Evolutionary conservation across 805 yeast genomes (phyloP), one percentile per base, ranked within the genome.

Genomic region (Cyberlindnera subsufficiens): DNA sequence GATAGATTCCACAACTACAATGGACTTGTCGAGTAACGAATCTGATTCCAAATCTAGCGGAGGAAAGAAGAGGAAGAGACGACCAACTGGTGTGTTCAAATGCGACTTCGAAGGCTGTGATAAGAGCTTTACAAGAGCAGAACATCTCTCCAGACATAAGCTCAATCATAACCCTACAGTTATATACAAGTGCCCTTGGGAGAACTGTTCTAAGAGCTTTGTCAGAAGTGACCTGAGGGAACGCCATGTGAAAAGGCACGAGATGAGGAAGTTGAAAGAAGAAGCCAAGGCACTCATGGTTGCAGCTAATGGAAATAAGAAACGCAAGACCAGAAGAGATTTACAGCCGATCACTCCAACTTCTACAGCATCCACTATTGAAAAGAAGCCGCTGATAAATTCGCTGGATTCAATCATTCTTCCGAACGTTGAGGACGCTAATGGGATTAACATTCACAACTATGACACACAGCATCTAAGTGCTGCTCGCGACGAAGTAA

Each of bases 61-160:
- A 16, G n/a, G 29, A 39, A 52, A 51, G 45, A 52, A 43, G 29
- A 46, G 58, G 17, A 53, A 53, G 32, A 52, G 48, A 38, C 45
- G 63, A n/a, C 54, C 60, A 11, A 43, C 55, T 1, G 70, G 70
- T 3, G 47, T 56, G n/a, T 62, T 51, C 42, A 50, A 52, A 17
- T 77, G 81, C 52, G 71, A 71, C 31, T 63, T 56, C 42, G 71
- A 69, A 8, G 70, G 70, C 30, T 81, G 87, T 52, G 67, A 63
- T 32, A 81, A 80, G 54, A 63, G 67, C 16, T 81, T 81, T 51
- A 72, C 77, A 18, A 56, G 87, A 39, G 72, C 80, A 2, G 87
- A 81, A 53, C 87, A 81, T 61, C 58, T 81, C 14, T 70, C 84
- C 2, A 63, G 87, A 39, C 87, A 81, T 55, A 72, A 77, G 53